Evolutionary conservation across 2,329 filamentous ascomycete genomes (phyloP), one percentile per base, ranked within the genome.

Genomic region (Microthyrium microscopicum): DNA sequence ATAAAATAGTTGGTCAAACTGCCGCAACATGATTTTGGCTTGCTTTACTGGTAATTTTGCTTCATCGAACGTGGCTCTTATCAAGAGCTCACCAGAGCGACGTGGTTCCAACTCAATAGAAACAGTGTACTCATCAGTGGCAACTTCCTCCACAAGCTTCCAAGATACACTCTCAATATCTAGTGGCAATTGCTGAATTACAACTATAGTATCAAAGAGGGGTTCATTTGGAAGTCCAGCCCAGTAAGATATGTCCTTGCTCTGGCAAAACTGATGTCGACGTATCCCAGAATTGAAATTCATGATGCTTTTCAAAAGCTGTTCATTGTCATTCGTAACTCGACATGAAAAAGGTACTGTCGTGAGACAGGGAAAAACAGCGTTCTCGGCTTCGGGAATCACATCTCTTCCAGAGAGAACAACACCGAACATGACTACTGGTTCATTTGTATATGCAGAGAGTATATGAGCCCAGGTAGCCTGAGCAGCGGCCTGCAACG

Each of bases 191-290:
- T 79, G 81, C 46, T 93, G 85, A 46, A 84, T 87, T 0, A 82
- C 77, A 38, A 94, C 71, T 2, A 94, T 61, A 0, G 83, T 87
- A 46, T 94, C 84, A 43, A 94, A 93, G 0, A 89, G 60, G 1
- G 66, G 58, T 5, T 69, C 64, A 17, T 76, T 70, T 1, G 74
- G 60, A 37, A 70, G 64, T 0, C 73, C 74, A 13, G 81, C 62
- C 65, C 75, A 77, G 31, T 67, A 71, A 44, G 91, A 81, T 7
- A 92, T 75, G 20, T 71, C 68, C 3, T 66, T 62, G 5, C 93
- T 58, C 1, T 82, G 71, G 0, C 71, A 70, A 43, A 77, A 76
- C 41, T 89, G 81, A 45, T 83, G 61, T 38, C 72, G 73, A 30
- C 77, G 67, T 1, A 84, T 55, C 4, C 61, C 55, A 1, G 68